phyloP scores from a whole-genome alignment of 164 flowering plant species.

The Liriodendron chinense region DNA sequence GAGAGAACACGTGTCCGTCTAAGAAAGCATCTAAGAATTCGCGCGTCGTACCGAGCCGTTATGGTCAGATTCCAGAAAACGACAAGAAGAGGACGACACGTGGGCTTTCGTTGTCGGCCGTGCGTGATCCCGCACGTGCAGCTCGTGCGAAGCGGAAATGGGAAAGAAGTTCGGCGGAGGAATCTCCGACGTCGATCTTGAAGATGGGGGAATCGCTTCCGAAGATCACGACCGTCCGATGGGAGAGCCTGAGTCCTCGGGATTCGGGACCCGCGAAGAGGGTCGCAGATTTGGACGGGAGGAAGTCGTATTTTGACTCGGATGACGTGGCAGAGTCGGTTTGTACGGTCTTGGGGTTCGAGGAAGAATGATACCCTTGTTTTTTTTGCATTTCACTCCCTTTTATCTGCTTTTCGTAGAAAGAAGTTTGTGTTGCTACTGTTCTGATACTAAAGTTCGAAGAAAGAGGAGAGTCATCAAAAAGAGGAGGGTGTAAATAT shows the following conservation, averaged over 20 bases:
- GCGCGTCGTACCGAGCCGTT: slow-evolving; percentile 67
- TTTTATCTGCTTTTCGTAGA: background rate
- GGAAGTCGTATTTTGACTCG: slow-evolving; percentile 37
- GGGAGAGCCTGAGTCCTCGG: slow-evolving; percentile 47
- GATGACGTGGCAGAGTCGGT: slow-evolving; percentile 35
- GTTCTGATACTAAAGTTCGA: background rate
- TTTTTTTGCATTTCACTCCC: background rate
- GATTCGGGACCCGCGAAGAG: slow-evolving; percentile 86
- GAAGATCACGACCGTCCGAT: slow-evolving; percentile 48
- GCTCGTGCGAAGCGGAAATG: slow-evolving; percentile 50
- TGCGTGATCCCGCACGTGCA: slow-evolving; percentile 18
- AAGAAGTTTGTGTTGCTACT: background rate
- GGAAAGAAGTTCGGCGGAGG: slow-evolving; percentile 28
- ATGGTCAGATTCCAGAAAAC: slow-evolving; percentile 49
- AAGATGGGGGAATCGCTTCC: slow-evolving; percentile 40
- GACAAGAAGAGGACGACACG: slow-evolving; percentile 35
- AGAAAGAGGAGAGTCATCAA: background rate
- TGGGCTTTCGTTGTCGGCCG: slow-evolving; percentile 13
- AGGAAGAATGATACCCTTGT: slow-evolving; percentile 24
- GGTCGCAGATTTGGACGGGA: slow-evolving; percentile 62
- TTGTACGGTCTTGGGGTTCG: slow-evolving; percentile 58
- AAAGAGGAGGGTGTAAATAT: background rate
- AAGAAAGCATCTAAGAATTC: slow-evolving; percentile 36
- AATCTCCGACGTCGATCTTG: slow-evolving; percentile 17
- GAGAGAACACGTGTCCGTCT: background rate